These are phyloP conservation scores for Diaporthe caulivora DNA, from an alignment of 2,329 filamentous ascomycete genomes.

Conservation along the genomic window DNA sequence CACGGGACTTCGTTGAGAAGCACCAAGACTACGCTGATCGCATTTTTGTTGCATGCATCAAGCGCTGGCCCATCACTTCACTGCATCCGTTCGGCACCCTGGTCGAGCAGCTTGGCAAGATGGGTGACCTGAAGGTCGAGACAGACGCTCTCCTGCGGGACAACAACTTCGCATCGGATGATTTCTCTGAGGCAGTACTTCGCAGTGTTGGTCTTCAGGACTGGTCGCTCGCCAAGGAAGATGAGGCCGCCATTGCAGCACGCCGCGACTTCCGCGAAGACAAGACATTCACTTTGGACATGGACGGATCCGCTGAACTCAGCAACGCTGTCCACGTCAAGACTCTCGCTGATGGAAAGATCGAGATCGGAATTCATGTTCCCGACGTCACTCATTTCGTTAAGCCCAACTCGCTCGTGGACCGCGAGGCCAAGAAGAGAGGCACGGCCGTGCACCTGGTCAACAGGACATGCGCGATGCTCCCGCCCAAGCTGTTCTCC, in stretches of 20 bases:
- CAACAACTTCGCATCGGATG: conserved; percentile 98
- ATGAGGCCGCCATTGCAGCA: conserved; percentile 76
- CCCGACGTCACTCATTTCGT: conserved; percentile 97
- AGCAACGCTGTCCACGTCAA: conserved; percentile 96
- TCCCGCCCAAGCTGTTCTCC: conserved; percentile 85
- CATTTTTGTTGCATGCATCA: conserved; percentile 99
- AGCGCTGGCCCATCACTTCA: conserved; percentile 99
- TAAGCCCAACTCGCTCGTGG: conserved; percentile 93
- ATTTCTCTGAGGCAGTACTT: conserved; percentile 96
- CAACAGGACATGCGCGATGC: conserved; percentile 87
- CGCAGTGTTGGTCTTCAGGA: conserved; percentile 93
- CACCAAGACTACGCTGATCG: conserved; percentile 97
- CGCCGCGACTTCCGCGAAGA: conserved; percentile 93
- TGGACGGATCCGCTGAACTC: conserved; percentile 87
- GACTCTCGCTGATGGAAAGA: conserved; percentile 82
- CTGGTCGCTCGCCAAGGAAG: conserved; percentile 88
- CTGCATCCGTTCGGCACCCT: conserved; percentile 98
- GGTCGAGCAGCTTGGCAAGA: conserved; percentile 95
- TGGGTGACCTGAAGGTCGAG: conserved; percentile 97
- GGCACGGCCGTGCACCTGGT: conserved; percentile 96
- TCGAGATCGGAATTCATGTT: conserved; percentile 96
- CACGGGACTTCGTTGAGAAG: conserved; percentile 97
- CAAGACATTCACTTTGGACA: conserved; percentile 91
- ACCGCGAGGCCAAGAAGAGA: conserved; percentile 97
- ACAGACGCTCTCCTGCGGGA: conserved; percentile 96